Evolutionary conservation across 257 asterid species (phyloP), one percentile per base, ranked within the genome.

Genomic region (Anisodus acutangulus): DNA sequence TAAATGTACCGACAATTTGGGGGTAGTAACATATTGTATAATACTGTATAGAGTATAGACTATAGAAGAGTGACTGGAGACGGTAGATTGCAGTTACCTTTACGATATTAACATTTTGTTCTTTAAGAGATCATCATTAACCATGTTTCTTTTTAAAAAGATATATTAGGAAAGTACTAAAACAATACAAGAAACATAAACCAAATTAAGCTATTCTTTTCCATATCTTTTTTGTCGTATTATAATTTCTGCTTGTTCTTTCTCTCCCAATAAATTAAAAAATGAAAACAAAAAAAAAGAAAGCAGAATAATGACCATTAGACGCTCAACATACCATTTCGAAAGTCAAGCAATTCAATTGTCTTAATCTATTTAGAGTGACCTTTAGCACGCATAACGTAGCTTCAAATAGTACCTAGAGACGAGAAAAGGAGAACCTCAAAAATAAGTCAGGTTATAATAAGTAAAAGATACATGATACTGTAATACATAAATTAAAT

Each of bases 321-420:
- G 31, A 39, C 19, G 12, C 53, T 72, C 80, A 47, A 45, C 17
- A 16, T 83, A 83, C 86, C 86, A 83, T 83, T 45, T 83, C 76
- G 15, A 71, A 51, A 57, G 86, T 83, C 39, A 83, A 80, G 76
- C 83, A 59, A 59, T 83, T 74, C 78, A 74, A 47, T 69, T 83
- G 83, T n/a, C 37, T 80, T 7, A 83, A 78, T 62, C 86, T 72
- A 47, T 83, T 83, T 13, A 83, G 39, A 8, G 49, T 74, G 39
- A 83, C 57, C 59, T 83, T 83, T 59, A 9, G 12, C 45, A 74
- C 12, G 8, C 78, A 47, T 9, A 64, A 37, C 5, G 5, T 17
- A 26, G 37, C 72, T 49, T 74, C 57, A 26, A 83, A 59, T 49
- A 74, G 51, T 45, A 83, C 76, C 86, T 83, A 59, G 5, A 3